Base-by-base conservation (phyloP, 2,329 filamentous ascomycete genomes). In the Xylariaceae sp. region DNA sequence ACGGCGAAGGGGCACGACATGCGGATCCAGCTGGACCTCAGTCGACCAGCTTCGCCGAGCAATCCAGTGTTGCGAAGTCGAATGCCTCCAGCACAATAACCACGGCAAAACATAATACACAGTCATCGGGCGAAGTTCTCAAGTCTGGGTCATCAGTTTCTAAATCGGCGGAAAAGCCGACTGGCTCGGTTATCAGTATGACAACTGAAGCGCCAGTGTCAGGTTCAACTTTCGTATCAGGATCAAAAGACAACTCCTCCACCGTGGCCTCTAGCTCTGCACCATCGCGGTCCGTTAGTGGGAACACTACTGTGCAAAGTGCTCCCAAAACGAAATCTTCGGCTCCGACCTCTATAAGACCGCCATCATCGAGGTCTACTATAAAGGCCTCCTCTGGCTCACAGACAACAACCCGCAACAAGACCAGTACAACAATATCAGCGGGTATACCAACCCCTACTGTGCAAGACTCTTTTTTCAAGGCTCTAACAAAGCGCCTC, bases 401-500 rank as follows among this genome's bases (percentile, higher is more conserved):
- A 23, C 58, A 64, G 26, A 63, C 69, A 6, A 55, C 62, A 7
- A 55, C 63, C 16, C 72, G 68, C 49, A 72, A 67, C 67, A 70
- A 70, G 55, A 75, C 72, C 50, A 75, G 62, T 64, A 76, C 71
- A 42, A 61, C 73, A 21, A 62, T 73, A 21, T 74, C 77, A 7
- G 66, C 78, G 1, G 69, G 79, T 6, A 72, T 81, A 1, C 73
- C 88, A 1, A 83, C 85, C 1, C 92, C 93, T 2, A 92, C 92
- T 0, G 94, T 95, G 1, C 94, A 99, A 71, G 94, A 99, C 70
- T 94, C 90, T 1, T 97, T 99, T 73, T 99, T 97, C 81, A 97
- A 97, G 71, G 91, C 92, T 3, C 88, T 97, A 7, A 91, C 92
- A 59, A 97, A 97, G 72, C 89, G 94, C 1, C 81, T 99, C 4